Percentiles rank a stretch among this genome's conserved stretches.
These are phyloP conservation scores for Termitomyces sp. DNA, from an alignment of 768 basidiomycete genomes.

Conservation along the genomic window DNA sequence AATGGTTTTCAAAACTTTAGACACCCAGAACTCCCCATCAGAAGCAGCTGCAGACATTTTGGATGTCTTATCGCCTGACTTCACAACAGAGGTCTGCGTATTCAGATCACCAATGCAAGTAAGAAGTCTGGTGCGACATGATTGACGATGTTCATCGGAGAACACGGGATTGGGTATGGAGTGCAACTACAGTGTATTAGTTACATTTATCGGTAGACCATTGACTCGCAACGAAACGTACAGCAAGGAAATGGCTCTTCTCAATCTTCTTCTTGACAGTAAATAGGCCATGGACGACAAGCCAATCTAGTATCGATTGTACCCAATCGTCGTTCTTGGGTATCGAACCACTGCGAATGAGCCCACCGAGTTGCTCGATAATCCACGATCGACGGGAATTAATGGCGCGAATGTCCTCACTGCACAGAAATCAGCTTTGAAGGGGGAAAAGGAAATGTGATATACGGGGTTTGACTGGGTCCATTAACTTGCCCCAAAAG, in stretches of 20 bases:
- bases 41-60: slow-evolving; percentile 62
- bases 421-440: slow-evolving; percentile 21
- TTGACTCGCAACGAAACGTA: slow-evolving; percentile 33
- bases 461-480: slow-evolving; percentile 39
- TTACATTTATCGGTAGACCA: not conserved
- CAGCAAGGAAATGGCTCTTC: slow-evolving; percentile 56
- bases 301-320: slow-evolving; percentile 72
- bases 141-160: slow-evolving; percentile 66
- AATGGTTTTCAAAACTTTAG: slow-evolving; percentile 58
- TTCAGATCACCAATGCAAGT: slow-evolving; percentile 73
- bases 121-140: slow-evolving; percentile 69
- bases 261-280: slow-evolving; percentile 67
- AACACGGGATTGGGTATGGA: slow-evolving; percentile 61
- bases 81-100: slow-evolving; percentile 47
- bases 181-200: slow-evolving; percentile 46
- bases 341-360: slow-evolving; percentile 76
- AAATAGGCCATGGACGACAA: slow-evolving; percentile 81
- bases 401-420: slow-evolving; percentile 42
- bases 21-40: slow-evolving; percentile 79
- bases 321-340: slow-evolving; percentile 83
- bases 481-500: slow-evolving; percentile 64
- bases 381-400: slow-evolving; percentile 75
- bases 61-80: slow-evolving; percentile 49
- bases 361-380: slow-evolving; percentile 76
- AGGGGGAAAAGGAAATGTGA: slow-evolving; percentile 2